Conservation (phyloP, 805 yeast genomes). For the Sugiyamaella floridensis region DNA sequence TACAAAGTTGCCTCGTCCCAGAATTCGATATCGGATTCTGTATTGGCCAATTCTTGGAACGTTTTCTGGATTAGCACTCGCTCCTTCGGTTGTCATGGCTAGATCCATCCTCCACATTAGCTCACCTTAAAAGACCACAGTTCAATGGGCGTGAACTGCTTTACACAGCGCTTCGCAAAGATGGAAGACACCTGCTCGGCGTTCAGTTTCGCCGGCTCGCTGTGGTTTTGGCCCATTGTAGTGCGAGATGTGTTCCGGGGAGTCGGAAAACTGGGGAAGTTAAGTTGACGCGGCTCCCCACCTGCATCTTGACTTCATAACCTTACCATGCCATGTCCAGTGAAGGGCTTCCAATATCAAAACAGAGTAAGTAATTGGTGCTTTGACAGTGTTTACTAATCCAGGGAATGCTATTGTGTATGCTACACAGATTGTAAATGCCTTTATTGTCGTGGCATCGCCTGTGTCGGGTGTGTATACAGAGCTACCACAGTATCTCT, state of each 20-base stretch:
- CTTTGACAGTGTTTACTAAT: neutral
- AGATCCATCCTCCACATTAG: no score
- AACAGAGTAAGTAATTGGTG: neutral
- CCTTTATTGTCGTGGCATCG: conserved; percentile 2
- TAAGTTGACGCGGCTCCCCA: neutral
- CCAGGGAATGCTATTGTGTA: conserved; percentile 2
- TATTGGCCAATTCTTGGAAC: conserved; percentile 17
- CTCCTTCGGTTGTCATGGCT: neutral
- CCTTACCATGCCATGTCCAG: neutral
- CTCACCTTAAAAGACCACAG: conserved; percentile 29
- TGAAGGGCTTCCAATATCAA: neutral
- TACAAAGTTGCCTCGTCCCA: conserved; percentile 25
- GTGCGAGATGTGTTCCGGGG: neutral
- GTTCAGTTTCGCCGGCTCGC: conserved; percentile 10
- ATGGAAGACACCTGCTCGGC: conserved; percentile 23
- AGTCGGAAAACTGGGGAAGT: neutral
- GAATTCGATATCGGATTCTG: conserved; percentile 15
- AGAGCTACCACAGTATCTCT: conserved; percentile 4
- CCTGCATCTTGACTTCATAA: no score
- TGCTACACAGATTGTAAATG: neutral
- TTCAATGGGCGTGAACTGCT: conserved; percentile 32
- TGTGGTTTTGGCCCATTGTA: conserved; percentile 21
- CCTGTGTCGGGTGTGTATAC: conserved; percentile 5
- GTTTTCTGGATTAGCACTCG: conserved; percentile 1
- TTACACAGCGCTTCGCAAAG: conserved; percentile 31